Evolutionary conservation across 768 basidiomycete genomes (phyloP).

Genomic region (Leccinum boreale): DNA sequence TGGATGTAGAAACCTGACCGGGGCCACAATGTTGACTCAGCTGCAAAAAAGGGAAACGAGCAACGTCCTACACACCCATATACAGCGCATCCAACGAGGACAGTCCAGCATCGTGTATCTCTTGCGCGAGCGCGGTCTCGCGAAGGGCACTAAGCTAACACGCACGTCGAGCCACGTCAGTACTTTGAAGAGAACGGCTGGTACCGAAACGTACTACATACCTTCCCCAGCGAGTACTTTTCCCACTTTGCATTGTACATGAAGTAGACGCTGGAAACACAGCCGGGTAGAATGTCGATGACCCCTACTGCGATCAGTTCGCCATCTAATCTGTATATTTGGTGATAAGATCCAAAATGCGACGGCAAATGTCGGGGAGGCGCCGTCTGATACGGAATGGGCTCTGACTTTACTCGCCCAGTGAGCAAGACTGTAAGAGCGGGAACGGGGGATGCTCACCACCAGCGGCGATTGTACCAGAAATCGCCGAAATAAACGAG

Average conservation of each 20-base stretch:
- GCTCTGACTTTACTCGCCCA: slow-evolving; percentile 41
- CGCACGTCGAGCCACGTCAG: not conserved
- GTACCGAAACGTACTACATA: slow-evolving; percentile 22
- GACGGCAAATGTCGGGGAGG: slow-evolving; percentile 60
- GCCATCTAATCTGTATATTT: slow-evolving; percentile 80
- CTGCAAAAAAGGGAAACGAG: not conserved
- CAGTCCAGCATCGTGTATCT: slow-evolving; percentile 71
- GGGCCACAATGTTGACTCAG: not conserved
- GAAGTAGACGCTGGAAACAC: slow-evolving; percentile 87
- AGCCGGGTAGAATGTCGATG: slow-evolving; percentile 83
- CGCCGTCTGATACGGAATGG: slow-evolving; percentile 53
- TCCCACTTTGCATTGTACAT: slow-evolving; percentile 78
- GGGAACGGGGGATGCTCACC: slow-evolving; percentile 39
- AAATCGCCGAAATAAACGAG: slow-evolving; percentile 63
- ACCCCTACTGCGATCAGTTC: slow-evolving; percentile 82
- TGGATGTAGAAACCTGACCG: slow-evolving; percentile 85
- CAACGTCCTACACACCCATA: slow-evolving; percentile 62
- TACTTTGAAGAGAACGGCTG: not conserved
- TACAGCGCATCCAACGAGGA: slow-evolving; percentile 67
- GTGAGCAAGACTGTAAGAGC: not conserved
- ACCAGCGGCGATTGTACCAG: slow-evolving; percentile 74
- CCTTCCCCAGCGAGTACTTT: slow-evolving; percentile 75
- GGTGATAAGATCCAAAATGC: slow-evolving; percentile 92
- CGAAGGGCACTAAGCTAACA: slow-evolving; percentile 77
- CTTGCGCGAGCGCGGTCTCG: slow-evolving; percentile 70